Conservation (phyloP, 306 rosid species). For the Hylodesmum podocarpum region DNA sequence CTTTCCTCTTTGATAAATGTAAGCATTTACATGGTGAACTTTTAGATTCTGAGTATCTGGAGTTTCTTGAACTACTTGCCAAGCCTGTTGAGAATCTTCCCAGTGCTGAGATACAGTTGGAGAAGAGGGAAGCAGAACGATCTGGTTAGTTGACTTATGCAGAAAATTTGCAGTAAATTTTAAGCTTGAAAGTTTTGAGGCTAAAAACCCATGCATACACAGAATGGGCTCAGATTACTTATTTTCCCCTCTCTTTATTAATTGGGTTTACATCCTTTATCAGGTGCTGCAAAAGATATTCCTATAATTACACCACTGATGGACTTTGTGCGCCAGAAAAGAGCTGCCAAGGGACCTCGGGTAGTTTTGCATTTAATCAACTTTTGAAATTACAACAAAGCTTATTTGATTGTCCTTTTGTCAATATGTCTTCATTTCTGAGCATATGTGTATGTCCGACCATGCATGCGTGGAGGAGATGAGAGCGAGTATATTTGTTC, state of each 20-base stretch:
- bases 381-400: neutral
- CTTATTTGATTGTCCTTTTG: neutral
- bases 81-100: conserved; percentile 85
- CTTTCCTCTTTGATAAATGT: conserved; percentile 44
- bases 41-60: conserved; percentile 76
- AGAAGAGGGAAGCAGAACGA: conserved; percentile 76
- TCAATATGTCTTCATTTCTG: neutral
- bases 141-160: conserved; percentile 52
- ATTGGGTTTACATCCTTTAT: conserved; percentile 19
- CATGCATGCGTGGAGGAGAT: neutral
- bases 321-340: conserved; percentile 84
- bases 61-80: conserved; percentile 66
- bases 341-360: conserved; percentile 76
- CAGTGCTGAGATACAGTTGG: conserved; percentile 79
- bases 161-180: conserved; percentile 5
- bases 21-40: conserved; percentile 45
- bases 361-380: conserved; percentile 34
- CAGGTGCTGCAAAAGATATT: conserved; percentile 58
- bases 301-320: conserved; percentile 72
- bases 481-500: conserved; percentile 2
- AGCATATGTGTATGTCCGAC: neutral
- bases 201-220: neutral
- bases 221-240: neutral
- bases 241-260: neutral
- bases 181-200: neutral